Base-by-base conservation (phyloP, 1,139 yeast species). In the Hyphopichia wangnamkhiaoensis region DNA sequence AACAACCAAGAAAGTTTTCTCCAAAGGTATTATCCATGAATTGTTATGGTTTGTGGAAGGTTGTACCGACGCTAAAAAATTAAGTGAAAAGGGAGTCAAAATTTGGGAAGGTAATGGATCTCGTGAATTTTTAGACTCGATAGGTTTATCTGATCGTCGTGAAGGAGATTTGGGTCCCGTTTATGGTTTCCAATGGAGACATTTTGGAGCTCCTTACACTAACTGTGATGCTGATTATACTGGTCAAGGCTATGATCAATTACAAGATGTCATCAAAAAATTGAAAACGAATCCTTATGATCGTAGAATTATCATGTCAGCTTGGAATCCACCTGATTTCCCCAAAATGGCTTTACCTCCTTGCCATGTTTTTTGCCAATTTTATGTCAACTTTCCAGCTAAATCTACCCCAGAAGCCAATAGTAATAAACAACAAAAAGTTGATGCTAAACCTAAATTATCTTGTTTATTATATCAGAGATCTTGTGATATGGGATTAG, bases 81-180 rank as follows among this genome's bases (percentile, higher is more conserved):
- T 93, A 34, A 69, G 84, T 15, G 95, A 84, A 4, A 77, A 85
- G 50, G 96, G 95, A 23, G 95, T 93, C 16, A 90, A 82, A 57
- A 93, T 93, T 41, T 93, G 99, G 99, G 98, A 94, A 61, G 98
- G 98, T 16, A 94, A 93, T 58, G 98, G 98, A n/a, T 86, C 96
- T 21, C 74, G 97, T 47, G 96, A 89, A 62, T 93, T 80, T 60
- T 70, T 93, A 42, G 98, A 93, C 58, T 76, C 80, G 9, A 67
- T 90, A 31, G 98, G 98, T 0, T 74, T 93, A 35, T 73, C 75
- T 0, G 74, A 87, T 43, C 81, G 96, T 55, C 74, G 93, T 46
- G 97, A 82, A 53, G 98, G 98, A 40, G 99, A 93, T 63, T 67
- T 93, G 52, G 99, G 99, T 0, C 98, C 99, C 1, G 97, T 93